Evolutionary conservation across 1,284 basidiomycete genomes (phyloP).

Genomic region (Agroathelia rolfsii): DNA sequence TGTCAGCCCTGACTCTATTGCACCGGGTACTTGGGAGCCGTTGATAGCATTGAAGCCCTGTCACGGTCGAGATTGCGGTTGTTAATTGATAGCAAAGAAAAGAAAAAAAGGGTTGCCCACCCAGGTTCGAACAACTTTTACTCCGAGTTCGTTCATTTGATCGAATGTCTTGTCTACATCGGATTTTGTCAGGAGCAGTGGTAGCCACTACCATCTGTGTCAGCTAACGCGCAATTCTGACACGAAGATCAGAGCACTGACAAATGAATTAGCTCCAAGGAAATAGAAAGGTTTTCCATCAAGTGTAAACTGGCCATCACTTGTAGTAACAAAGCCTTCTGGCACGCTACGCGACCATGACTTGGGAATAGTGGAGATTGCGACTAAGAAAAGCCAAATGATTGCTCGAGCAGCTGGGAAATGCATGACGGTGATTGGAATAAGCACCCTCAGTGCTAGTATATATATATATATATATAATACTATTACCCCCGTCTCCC

Average conservation of each 20-base stretch:
- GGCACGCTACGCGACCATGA: too few species aligned
- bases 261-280: too few species aligned
- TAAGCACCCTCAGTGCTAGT: too few species aligned
- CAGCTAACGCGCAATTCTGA: too few species aligned
- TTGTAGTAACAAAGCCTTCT: slow-evolving; percentile 35
- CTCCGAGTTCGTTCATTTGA: slow-evolving; percentile 44
- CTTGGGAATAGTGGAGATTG: too few species aligned
- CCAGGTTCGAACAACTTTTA: slow-evolving; percentile 59
- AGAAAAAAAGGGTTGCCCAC: slow-evolving; percentile 47
- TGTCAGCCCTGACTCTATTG: slow-evolving; percentile 34
- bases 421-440: too few species aligned
- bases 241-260: too few species aligned
- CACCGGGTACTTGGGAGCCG: slow-evolving; percentile 47
- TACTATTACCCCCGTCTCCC: too few species aligned
- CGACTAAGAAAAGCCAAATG: too few species aligned
- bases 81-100: slow-evolving; percentile 5
- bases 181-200: slow-evolving; percentile 39
- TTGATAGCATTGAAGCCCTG: slow-evolving; percentile 43
- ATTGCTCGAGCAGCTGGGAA: too few species aligned
- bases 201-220: slow-evolving; percentile 45
- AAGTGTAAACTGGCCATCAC: slow-evolving; percentile 30
- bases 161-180: slow-evolving; percentile 51
- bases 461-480: too few species aligned
- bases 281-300: slow-evolving; percentile 39
- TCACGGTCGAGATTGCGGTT: slow-evolving; percentile 26